Conservation (phyloP, 164 flowering plant species). For the Magnolia officinalis region DNA sequence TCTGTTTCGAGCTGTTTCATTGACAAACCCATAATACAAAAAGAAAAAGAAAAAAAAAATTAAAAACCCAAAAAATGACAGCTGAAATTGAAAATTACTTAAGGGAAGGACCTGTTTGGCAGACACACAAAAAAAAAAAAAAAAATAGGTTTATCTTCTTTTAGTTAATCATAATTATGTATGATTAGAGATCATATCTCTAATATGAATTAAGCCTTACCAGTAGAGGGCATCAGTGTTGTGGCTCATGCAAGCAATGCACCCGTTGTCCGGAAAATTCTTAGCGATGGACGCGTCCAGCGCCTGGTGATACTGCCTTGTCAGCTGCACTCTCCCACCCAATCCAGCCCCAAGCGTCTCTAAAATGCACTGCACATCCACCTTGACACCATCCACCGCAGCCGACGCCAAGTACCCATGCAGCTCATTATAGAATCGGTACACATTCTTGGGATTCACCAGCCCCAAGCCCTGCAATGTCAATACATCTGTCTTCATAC, state of each 20-base stretch:
- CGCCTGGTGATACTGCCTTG: constrained; percentile 78
- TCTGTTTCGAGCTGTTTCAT: constrained; percentile 72
- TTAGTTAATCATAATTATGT: too few relatives aligned
- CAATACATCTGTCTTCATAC: constrained; percentile 59
- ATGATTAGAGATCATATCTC: too few relatives aligned
- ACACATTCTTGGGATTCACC: constrained; percentile 62
- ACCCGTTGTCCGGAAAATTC: constrained; percentile 80
- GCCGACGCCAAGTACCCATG: constrained; percentile 72
- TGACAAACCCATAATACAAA: neutral
- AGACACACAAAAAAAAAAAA: too few relatives aligned
- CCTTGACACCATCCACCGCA: constrained; percentile 94
- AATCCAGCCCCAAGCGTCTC: constrained; percentile 84
- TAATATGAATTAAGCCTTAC: constrained; percentile 25
- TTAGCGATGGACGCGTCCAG: constrained; percentile 76
- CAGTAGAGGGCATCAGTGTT: constrained; percentile 79
- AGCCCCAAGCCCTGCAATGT: constrained; percentile 79
- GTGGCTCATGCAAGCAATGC: constrained; percentile 98
- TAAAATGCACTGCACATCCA: constrained; percentile 87
- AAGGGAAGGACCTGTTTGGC: neutral
- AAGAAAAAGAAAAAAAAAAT: neutral
- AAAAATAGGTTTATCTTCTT: neutral
- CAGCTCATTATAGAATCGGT: constrained; percentile 65
- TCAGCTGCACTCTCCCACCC: constrained; percentile 87
- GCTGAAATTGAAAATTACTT: neutral
- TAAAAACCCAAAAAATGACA: neutral